Evolutionary conservation across 306 rosid species (phyloP), one percentile per base, ranked within the genome.

Genomic region (Arachis hypogaea): DNA sequence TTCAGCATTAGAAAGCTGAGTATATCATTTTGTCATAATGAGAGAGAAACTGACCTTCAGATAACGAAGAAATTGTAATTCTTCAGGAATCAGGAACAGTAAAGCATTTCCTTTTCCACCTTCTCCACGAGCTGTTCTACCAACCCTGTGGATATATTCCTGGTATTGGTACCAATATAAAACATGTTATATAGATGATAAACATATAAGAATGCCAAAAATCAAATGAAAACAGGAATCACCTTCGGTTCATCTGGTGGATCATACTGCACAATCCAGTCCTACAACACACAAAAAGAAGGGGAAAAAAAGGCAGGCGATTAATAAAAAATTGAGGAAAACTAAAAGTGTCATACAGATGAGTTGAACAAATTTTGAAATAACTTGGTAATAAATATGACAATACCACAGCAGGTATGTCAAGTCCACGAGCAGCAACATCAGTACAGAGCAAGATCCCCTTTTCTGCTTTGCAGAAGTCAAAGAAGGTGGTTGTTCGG

Each of bases 201-300:
- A 44, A 8, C 5, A 46, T 42, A 77, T 50, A 66, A 55, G 40
- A 68, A 52, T 43, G 57, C 75, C 51, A 65, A 43, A 62, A 55
- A 66, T 63, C 51, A 54, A 54, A 60, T 49, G 59, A 59, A 5
- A 49, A 52, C 4, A 60, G 52, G 56, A 66, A 28, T 58, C 74
- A 94, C 98, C 97, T 86, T 93, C 11, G 98, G 98, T 42, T 93
- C 97, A 86, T 91, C 97, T 8, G 98, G 98, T 59, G 98, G 98
- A 80, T 93, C 98, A 76, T 83, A 93, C 79, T 93, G 98, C 87
- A 93, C 92, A 81, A 93, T 93, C 97, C 98, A 93, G 74, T 93
- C 98, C 98, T 94, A 77, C 86, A 85, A 60, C 43, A 67, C 66
- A 67, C 45, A 68, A 33, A 30, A 66, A 52, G 33, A 8, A 1